Percentiles rank a stretch among this genome's conserved stretches.
Evolutionary conservation across 2,329 filamentous ascomycete species (phyloP).

Genomic region (Botrytis hyacinthi): DNA sequence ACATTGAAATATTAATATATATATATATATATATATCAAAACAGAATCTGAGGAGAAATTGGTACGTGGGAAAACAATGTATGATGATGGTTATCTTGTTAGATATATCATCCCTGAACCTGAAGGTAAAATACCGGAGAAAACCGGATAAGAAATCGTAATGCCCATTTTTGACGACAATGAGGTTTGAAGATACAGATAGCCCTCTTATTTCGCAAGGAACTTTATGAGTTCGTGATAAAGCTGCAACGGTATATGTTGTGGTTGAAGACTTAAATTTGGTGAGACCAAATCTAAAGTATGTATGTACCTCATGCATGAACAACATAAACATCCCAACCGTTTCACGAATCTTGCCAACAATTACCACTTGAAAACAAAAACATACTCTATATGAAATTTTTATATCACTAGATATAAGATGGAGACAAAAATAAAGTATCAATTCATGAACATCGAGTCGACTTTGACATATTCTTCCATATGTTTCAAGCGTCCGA

Average conservation of each 20-base stretch:
- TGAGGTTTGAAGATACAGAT: neutral
- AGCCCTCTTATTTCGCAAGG: too few relatives aligned
- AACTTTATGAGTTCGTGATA: neutral
- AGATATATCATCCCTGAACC: constrained; percentile 7
- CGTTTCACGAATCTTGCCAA: constrained; percentile 4
- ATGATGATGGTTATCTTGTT: too few relatives aligned
- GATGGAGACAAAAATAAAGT: too few relatives aligned
- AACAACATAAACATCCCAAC: constrained; percentile 12
- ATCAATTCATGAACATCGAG: neutral
- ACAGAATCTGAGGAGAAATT: neutral
- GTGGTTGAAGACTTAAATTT: neutral
- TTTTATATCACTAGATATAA: neutral
- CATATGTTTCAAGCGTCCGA: neutral
- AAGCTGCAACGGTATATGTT: neutral
- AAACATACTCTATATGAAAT: neutral
- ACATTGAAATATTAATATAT: constrained; percentile 30
- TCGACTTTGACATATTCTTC: neutral
- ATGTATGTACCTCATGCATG: constrained; percentile 2
- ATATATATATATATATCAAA: neutral
- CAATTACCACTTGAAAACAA: neutral
- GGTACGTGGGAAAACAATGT: neutral
- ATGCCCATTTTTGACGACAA: neutral
- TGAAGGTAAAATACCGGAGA: neutral
- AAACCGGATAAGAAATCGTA: neutral
- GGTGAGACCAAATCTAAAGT: neutral